Percentiles rank a stretch among this genome's conserved stretches.
These are phyloP conservation scores for Aspergillus cristatus DNA, from an alignment of 495 filamentous ascomycete genomes.

Conservation along the genomic window DNA sequence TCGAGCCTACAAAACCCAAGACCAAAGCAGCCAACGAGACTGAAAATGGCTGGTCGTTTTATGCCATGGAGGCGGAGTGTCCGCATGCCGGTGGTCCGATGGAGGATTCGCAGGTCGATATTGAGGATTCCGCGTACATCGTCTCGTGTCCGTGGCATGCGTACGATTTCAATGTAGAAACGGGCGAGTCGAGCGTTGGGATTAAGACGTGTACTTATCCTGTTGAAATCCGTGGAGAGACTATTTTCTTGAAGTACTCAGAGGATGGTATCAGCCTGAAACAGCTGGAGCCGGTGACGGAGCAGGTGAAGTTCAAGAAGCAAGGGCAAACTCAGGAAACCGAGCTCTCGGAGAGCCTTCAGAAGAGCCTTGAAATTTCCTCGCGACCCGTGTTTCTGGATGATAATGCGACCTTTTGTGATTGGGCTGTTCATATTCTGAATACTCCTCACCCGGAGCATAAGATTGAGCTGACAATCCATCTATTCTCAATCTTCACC, in stretches of 20 bases:
- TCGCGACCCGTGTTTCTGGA: slow-evolving; percentile 20
- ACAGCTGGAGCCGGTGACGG: slow-evolving; percentile 38
- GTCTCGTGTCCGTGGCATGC: slow-evolving; percentile 49
- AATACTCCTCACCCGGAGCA: slow-evolving; percentile 42
- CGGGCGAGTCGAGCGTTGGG: slow-evolving; percentile 44
- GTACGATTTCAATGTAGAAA: slow-evolving; percentile 49
- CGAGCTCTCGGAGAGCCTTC: slow-evolving; percentile 4
- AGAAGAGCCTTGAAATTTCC: slow-evolving; percentile 3
- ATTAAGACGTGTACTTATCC: slow-evolving; percentile 46
- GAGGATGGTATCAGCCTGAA: slow-evolving; percentile 19
- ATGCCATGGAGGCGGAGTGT: slow-evolving; percentile 46
- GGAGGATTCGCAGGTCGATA: slow-evolving; percentile 41
- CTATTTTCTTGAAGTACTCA: slow-evolving; percentile 24
- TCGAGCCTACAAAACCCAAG: slow-evolving; percentile 23
- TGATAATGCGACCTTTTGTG: slow-evolving; percentile 38
- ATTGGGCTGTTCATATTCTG: slow-evolving; percentile 44
- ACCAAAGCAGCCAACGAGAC: slow-evolving; percentile 17
- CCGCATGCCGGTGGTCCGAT: slow-evolving; percentile 45
- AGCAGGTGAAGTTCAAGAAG: slow-evolving; percentile 39
- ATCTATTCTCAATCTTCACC: slow-evolving; percentile 37
- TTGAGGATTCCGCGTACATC: slow-evolving; percentile 45
- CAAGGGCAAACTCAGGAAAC: too few relatives aligned
- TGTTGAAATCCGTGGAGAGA: slow-evolving; percentile 29
- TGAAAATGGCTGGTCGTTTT: slow-evolving; percentile 39
- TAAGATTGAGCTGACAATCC: slow-evolving; percentile 43